Percentiles rank a stretch among this genome's conserved stretches.
Evolutionary conservation across 352 stramenopile genomes (phyloP).

Genomic region (Pythium rishiriense): DNA sequence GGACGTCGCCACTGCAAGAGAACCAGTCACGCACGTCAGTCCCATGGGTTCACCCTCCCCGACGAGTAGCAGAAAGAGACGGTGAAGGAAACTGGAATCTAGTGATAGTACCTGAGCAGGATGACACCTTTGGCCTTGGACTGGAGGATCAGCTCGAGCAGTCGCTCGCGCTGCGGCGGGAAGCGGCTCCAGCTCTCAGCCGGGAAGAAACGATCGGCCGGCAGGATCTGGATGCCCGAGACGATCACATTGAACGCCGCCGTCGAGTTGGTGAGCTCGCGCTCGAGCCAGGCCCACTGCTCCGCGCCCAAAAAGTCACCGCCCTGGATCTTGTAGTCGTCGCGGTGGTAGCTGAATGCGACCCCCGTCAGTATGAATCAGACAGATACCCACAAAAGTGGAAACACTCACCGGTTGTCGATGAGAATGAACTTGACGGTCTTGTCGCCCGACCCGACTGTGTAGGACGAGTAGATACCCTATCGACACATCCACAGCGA

Average conservation of each 20-base stretch:
- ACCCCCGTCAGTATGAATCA: no score
- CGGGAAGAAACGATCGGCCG: conserved; percentile 72
- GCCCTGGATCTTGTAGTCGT: conserved; percentile 58
- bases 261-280: conserved; percentile 70
- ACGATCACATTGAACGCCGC: conserved; percentile 94
- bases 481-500: conserved; percentile 14
- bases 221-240: conserved; percentile 89
- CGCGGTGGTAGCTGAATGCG: conserved; percentile 82
- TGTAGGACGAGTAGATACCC: conserved; percentile 89
- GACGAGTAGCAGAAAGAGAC: no score
- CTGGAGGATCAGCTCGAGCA: conserved; percentile 84
- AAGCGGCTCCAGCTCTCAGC: conserved; percentile 92
- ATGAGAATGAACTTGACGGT: conserved; percentile 88
- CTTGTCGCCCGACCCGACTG: conserved; percentile 55
- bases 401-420: conserved; percentile 52
- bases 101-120: conserved; percentile 72
- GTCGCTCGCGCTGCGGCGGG: conserved; percentile 68
- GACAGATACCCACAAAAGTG: no score
- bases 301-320: conserved; percentile 73
- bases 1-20: conserved; percentile 84
- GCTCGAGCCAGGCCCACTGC: conserved; percentile 88
- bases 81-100: no score
- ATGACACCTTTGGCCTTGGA: conserved; percentile 87
- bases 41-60: not conserved
- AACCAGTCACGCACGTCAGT: conserved; percentile 6